Evolutionary conservation across 768 basidiomycete genomes (phyloP), one percentile per base, ranked within the genome.

Genomic region (Macrolepiota dolichaula): DNA sequence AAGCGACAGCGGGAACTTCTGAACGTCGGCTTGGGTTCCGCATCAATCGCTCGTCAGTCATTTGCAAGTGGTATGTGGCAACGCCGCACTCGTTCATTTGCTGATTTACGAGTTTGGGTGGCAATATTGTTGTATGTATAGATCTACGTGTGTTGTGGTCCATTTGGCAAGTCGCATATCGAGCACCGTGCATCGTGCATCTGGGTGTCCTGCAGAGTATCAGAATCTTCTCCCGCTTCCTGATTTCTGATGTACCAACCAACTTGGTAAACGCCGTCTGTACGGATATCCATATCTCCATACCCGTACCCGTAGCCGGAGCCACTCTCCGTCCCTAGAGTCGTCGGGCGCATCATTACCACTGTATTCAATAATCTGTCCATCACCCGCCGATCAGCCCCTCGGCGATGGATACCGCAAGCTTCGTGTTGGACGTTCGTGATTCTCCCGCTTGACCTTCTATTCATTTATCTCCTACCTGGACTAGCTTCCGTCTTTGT

Each of bases 1-100:
- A 68, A 79, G 71, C 63, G 78, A 79, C 38, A 83, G 74, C 59
- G 71, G 68, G 24, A 57, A 42, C 9, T 46, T 47, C 19, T 57
- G 27, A 47, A 46, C 42, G n/a, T 19, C 42, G 52, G 29, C 1
- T 1, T 35, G 22, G 35, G 36, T 4, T 40, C 52, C 47, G 47
- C 6, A 24, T 24, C 22, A 25, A 25, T 22, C 52, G 51, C 51
- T 22, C 15, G 9, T 19, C 37, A 36, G 19, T 22, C 13, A 54
- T 38, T 38, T 54, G 19, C 29, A 32, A 52, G 29, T 52, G 29
- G 29, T 52, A 52, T n/a, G 42, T 44, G 42, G 42, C 7, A 44
- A 44, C 19, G 29, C 10, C 42, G 42, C 19, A 19, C 42, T 19
- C 42, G 19, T 44, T 44, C 42, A 17, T 10, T 44, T 19, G 42